phyloP scores from a whole-genome alignment of 164 flowering plant genomes.

The Umbilicus rupestris region DNA sequence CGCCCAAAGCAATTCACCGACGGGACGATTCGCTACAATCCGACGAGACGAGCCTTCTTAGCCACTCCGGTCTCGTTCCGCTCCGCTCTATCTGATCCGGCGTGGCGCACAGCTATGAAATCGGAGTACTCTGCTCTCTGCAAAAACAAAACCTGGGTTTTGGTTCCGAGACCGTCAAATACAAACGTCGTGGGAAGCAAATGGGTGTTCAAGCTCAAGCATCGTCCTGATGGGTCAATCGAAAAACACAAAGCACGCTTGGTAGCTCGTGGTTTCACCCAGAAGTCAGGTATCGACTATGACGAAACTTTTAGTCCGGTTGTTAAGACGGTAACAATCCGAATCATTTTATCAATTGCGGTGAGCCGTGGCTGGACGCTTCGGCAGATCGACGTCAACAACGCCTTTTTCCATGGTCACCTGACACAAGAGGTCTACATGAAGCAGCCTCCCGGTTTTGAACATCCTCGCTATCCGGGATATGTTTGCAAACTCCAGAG shows the following conservation, averaged over 20 bases:
- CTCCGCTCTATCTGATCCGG: background rate
- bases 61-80: no score
- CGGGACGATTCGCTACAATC: no score
- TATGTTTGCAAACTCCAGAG: background rate
- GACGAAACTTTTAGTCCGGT: background rate
- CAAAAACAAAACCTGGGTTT: background rate
- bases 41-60: no score
- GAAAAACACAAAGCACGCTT: background rate
- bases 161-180: background rate
- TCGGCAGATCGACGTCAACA: background rate
- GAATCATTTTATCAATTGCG: background rate
- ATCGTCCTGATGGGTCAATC: slow-evolving; percentile 1
- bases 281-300: background rate
- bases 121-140: background rate
- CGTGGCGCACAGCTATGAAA: background rate
- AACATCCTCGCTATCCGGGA: background rate
- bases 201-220: background rate
- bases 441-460: background rate
- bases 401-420: background rate
- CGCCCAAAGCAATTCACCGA: no score
- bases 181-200: background rate
- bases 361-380: background rate
- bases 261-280: background rate
- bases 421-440: background rate
- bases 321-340: background rate